These are phyloP conservation scores for Rhipidocladum racemiflorum DNA, from an alignment of 176 grass and related monocot genomes.

Conservation along the genomic window DNA sequence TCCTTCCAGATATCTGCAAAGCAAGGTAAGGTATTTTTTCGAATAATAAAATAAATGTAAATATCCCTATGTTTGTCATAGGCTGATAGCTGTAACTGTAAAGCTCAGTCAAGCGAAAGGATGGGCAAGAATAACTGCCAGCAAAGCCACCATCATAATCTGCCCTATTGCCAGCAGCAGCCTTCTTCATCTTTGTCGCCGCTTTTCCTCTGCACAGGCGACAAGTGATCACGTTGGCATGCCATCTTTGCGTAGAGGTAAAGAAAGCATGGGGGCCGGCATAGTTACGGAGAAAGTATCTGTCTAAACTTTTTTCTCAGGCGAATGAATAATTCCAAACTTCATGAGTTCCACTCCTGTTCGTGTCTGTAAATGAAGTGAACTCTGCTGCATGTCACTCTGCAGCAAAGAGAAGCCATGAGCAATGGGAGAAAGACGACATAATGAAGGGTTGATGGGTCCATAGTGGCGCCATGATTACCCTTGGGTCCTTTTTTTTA, in stretches of 20 bases:
- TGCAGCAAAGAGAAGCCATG: neutral
- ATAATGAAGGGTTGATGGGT: neutral
- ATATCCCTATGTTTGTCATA: neutral
- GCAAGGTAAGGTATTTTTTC: neutral
- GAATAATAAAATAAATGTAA: too few relatives aligned
- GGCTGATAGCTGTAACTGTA: conserved; percentile 29
- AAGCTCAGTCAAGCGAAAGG: conserved; percentile 6
- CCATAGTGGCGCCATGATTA: neutral
- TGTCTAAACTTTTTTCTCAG: neutral
- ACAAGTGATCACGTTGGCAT: conserved; percentile 5
- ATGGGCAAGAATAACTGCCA: conserved; percentile 2
- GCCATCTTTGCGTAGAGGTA: conserved; percentile 36
- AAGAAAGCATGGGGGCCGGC: conserved; percentile 12
- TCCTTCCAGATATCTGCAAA: conserved; percentile 18
- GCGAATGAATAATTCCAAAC: conserved; percentile 26
- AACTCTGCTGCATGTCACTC: neutral
- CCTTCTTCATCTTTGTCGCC: neutral
- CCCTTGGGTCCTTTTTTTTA: neutral
- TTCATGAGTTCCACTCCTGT: neutral
- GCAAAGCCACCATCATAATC: conserved; percentile 26
- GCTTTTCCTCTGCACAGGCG: conserved; percentile 19
- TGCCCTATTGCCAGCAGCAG: conserved; percentile 1
- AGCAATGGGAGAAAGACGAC: neutral
- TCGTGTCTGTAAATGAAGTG: neutral
- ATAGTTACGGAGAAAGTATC: neutral